These are phyloP conservation scores for Dictyostelium capitatum DNA, from an alignment of 78 protist genomes.

Conservation along the genomic window DNA sequence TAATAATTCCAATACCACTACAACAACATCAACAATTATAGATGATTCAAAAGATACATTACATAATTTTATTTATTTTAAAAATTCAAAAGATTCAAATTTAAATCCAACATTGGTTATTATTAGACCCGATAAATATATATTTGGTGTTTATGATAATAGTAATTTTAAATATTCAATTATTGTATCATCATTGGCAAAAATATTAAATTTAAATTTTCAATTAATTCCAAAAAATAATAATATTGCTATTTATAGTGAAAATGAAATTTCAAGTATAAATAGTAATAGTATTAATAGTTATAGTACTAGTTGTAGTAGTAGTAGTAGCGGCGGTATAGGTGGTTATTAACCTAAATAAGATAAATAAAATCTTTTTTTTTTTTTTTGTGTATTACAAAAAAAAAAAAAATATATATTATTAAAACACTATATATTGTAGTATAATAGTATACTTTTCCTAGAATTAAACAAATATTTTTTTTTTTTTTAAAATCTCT, in stretches of 20 bases:
- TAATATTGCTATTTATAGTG: neutral
- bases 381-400: too few relatives aligned
- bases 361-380: too few relatives aligned
- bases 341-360: too few relatives aligned
- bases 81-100: neutral
- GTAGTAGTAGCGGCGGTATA: too few relatives aligned
- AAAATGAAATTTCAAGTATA: too few relatives aligned
- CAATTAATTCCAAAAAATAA: neutral
- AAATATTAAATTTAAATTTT: neutral
- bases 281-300: too few relatives aligned
- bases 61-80: neutral
- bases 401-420: too few relatives aligned
- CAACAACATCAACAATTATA: neutral
- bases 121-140: constrained; percentile 41
- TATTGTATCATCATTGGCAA: neutral
- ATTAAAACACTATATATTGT: too few relatives aligned
- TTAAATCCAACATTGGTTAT: neutral
- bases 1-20: neutral
- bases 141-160: constrained; percentile 32
- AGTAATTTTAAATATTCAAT: neutral
- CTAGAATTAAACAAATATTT: too few relatives aligned
- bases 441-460: too few relatives aligned
- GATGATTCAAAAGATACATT: constrained; percentile 12
- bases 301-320: too few relatives aligned
- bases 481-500: too few relatives aligned